A percentile compares a stretch with the other conserved stretches of the same genome.
These are phyloP conservation scores for Penicillium sp. DNA, from an alignment of 2,329 filamentous ascomycete species.

Conservation along the genomic window DNA sequence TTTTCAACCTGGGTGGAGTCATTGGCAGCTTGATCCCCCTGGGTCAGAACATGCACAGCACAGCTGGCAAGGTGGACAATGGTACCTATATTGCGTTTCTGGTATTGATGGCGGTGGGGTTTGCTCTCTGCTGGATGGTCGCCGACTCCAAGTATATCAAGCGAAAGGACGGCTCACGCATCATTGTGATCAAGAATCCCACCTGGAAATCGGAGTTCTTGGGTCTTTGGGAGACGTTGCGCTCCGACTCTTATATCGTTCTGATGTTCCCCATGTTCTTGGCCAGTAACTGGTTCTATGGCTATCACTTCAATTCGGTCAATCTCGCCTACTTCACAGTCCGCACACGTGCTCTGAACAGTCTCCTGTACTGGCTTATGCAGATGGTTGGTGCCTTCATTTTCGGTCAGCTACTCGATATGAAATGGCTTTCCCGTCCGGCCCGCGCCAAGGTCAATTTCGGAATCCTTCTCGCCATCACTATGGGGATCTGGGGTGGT, in stretches of 20 bases:
- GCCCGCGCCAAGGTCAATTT: conserved; percentile 67
- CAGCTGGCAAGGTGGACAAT: conserved; percentile 52
- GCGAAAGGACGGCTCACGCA: conserved; percentile 73
- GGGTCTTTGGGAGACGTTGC: conserved; percentile 73
- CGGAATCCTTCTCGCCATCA: conserved; percentile 63
- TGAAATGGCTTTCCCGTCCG: conserved; percentile 59
- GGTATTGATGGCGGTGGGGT: conserved; percentile 74
- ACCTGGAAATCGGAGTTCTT: conserved; percentile 77
- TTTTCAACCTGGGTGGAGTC: conserved; percentile 89
- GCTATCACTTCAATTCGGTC: conserved; percentile 75
- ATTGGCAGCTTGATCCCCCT: conserved; percentile 69
- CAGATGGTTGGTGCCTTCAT: conserved; percentile 75
- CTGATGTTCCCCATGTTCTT: conserved; percentile 81
- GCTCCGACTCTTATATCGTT: conserved; percentile 70
- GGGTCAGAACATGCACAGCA: conserved; percentile 47
- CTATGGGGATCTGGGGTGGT: conserved; percentile 78
- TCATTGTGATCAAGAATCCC: conserved; percentile 89
- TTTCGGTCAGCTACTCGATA: conserved; percentile 72
- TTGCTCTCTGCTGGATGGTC: conserved; percentile 67
- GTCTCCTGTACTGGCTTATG: conserved; percentile 73
- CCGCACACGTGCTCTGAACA: conserved; percentile 74
- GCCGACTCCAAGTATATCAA: conserved; percentile 71
- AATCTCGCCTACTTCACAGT: conserved; percentile 71
- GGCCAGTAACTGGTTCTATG: conserved; percentile 77
- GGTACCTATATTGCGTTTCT: conserved; percentile 89